These are phyloP conservation scores for Nyctanthes arbortristis DNA, from an alignment of 257 asterid genomes.

Conservation along the genomic window DNA sequence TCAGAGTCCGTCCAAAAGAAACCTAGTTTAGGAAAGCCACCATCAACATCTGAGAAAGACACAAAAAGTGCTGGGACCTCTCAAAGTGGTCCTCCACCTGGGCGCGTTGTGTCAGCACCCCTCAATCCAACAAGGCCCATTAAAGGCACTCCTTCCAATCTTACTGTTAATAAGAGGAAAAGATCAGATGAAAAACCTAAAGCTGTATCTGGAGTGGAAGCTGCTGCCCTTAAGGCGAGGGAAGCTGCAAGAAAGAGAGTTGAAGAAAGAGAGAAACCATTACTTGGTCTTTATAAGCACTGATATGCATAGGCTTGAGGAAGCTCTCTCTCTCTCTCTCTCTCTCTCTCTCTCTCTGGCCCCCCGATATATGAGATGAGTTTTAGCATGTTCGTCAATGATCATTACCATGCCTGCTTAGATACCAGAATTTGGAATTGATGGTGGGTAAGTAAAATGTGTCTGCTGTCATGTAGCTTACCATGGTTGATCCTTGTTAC, in stretches of 20 bases:
- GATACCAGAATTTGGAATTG: neutral
- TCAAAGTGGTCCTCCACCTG: constrained; percentile 70
- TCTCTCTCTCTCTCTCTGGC: too few species aligned
- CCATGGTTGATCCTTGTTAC: neutral
- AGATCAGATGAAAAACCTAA: constrained; percentile 71
- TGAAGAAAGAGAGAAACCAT: constrained; percentile 80
- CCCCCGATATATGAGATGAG: neutral
- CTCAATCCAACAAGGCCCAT: constrained; percentile 67
- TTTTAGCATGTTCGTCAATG: neutral
- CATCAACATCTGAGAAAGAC: constrained; percentile 34
- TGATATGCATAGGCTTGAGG: constrained; percentile 26
- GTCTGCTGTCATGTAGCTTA: neutral
- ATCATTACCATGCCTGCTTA: neutral
- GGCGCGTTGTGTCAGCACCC: constrained; percentile 67
- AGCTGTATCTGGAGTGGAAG: constrained; percentile 74
- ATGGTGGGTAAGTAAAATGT: neutral
- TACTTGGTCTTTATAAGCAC: constrained; percentile 52
- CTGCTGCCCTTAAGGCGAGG: constrained; percentile 85
- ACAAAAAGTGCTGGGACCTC: constrained; percentile 44
- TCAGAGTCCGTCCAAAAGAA: constrained; percentile 52
- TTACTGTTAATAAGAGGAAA: constrained; percentile 72
- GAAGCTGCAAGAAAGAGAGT: constrained; percentile 94
- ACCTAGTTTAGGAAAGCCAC: constrained; percentile 45
- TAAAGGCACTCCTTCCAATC: constrained; percentile 73
- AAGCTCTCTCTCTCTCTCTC: neutral